phyloP scores from a whole-genome alignment of 495 filamentous ascomycete species.

The Margaritispora aquatica region DNA sequence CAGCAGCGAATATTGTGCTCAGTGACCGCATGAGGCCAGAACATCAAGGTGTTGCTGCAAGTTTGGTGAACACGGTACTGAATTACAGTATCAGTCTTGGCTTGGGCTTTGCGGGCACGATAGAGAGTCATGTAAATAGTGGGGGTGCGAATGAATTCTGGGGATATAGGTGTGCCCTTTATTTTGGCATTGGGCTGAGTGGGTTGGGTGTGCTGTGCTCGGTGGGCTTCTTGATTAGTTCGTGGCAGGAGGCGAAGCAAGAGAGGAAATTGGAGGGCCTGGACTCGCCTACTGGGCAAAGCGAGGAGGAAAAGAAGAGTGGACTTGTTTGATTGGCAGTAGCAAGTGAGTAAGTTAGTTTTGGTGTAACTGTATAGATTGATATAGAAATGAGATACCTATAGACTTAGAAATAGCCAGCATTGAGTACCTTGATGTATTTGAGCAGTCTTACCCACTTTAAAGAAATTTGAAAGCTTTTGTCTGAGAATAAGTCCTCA shows the following conservation, averaged over 20 bases:
- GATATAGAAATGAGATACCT: no score
- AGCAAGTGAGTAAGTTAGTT: no score
- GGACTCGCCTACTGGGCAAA: background rate
- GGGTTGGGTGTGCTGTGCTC: constrained; percentile 21
- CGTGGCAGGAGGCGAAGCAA: background rate
- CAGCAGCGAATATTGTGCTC: constrained; percentile 52
- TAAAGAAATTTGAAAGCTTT: background rate
- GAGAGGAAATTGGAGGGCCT: background rate
- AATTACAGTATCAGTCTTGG: constrained; percentile 65
- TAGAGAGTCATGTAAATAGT: constrained; percentile 47
- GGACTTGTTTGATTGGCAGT: background rate
- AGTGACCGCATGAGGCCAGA: constrained; percentile 48
- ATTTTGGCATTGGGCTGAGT: constrained; percentile 51
- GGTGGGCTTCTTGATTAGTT: constrained; percentile 1
- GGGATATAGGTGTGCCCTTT: constrained; percentile 52
- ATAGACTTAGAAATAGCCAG: background rate
- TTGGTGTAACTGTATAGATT: no score
- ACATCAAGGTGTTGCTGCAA: constrained; percentile 59
- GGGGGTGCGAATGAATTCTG: constrained; percentile 37
- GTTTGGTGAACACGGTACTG: constrained; percentile 57
- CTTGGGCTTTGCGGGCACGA: constrained; percentile 58
- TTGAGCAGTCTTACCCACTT: no score
- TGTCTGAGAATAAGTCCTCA: no score
- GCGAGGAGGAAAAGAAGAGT: background rate
- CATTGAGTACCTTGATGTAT: no score